Base-by-base conservation (phyloP, 768 basidiomycete species). In the Gloeopeniophorella convolvens region DNA sequence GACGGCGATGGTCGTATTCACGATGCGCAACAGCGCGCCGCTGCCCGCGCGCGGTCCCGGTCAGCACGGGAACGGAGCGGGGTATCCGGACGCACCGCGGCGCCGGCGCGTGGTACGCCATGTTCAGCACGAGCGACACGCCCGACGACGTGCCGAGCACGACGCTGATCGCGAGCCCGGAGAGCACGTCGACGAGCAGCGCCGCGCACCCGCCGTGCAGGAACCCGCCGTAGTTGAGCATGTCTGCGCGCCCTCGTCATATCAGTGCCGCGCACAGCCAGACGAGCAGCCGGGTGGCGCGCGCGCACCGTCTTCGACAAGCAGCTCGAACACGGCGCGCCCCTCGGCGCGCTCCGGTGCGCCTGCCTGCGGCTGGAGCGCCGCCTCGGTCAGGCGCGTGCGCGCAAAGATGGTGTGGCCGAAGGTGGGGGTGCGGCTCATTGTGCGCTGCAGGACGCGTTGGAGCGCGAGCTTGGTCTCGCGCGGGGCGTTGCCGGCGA, bases 181-280 rank as follows among this genome's bases (percentile, higher is more conserved):
- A n/a, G n/a, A n/a, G n/a, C 46, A 48, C 16, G 16, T 49, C 48
- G 10, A 49, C 32, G 11, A 49, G 20, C 5, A 13, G 33, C n/a
- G 48, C 48, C n/a, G 30, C 3, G 48, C 48, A 49, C 33, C 48
- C 48, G n/a, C 48, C 48, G 10, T 49, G 48, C 37, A 49, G 20
- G 11, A 23, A 33, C 4, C 48, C 40, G 31, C 7, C 11, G 5
- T 16, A 18, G 21, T 49, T 49, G 16, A 49, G 16, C 48, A 49
- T 48, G 16, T 37, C 46, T 48, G 26, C 4, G 7, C 15, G 28
- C n/a, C n/a, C n/a, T n/a, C n/a, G n/a, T n/a, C n/a, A 13, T 21
- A 33, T 32, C 15, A 11, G n/a, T 16, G 18, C 10, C 23, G 11
- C 4, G 28, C 5, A 27, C 3, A 5, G 5, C 44, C 32, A 10